Base-by-base conservation (phyloP, 257 asterid genomes). In the Handroanthus guayacan region DNA sequence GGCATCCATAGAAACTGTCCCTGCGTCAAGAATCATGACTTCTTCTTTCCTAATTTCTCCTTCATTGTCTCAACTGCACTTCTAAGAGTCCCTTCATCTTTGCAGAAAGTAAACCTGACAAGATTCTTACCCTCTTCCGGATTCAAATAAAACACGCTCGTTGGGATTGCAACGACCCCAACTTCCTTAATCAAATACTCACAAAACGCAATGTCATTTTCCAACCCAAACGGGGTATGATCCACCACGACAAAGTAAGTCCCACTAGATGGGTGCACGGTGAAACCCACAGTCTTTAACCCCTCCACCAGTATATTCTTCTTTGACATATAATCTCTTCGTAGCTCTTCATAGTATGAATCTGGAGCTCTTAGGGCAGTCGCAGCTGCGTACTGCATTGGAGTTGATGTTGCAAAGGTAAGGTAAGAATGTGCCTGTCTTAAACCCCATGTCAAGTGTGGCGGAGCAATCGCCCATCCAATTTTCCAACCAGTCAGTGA, bases 391-490 rank as follows among this genome's bases (percentile, higher is more conserved):
- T 79, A 72, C 69, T 90, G 97, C 97, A 90, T 90, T 0, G 94
- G 97, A 4, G 97, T 90, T 45, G 92, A 90, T 11, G 94, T 89
- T 5, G 97, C 97, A 62, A 90, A 90, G 7, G 94, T 90, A 39
- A 90, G 87, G 78, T 61, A 90, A 4, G 97, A 83, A 76, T 90
- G 97, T 0, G 94, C 97, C 67, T 87, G 94, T 36, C 94, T 84
- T 50, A 90, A 65, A n/a, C 94, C 97, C 97, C 97, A 90, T 5
- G 90, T 83, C 80, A 90, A 68, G 56, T 89, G 92, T 4, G 92
- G 91, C 1, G 97, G 94, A 60, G 94, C 97, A 45, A 90, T 86
- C 0, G 97, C 94, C 97, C 97, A 90, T 6, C 97, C 97, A 16
- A 89, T 87, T 72, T 90, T 90, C 97, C 97, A 90, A 51, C 97